Percentiles rank a stretch among this genome's conserved stretches.
Conservation (phyloP, 345 rosid species). For the Abelmoschus esculentus region DNA sequence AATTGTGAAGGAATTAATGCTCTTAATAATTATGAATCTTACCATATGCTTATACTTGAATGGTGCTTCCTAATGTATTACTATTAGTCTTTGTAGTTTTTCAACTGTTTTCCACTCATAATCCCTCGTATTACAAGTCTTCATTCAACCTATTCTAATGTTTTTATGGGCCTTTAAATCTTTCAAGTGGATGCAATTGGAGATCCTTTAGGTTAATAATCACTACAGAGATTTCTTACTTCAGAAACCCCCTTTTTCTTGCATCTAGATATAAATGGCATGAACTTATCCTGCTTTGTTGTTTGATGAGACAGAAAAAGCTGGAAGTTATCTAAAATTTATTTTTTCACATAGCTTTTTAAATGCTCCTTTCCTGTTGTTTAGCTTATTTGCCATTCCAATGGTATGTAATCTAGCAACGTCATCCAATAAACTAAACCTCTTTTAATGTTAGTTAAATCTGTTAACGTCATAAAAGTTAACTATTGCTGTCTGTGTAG, state of each 20-base stretch:
- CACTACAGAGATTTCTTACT: background rate
- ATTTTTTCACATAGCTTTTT: background rate
- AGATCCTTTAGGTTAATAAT: constrained; percentile 4
- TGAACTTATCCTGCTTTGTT: background rate
- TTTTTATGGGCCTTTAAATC: background rate
- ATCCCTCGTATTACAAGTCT: background rate
- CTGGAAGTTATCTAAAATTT: background rate
- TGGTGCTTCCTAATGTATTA: background rate
- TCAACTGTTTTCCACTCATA: background rate
- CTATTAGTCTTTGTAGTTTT: background rate
- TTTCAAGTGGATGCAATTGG: background rate
- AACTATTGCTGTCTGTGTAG: background rate
- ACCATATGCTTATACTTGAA: background rate
- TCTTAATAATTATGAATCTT: constrained; percentile 1
- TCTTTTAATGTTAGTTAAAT: background rate
- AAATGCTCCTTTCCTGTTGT: background rate
- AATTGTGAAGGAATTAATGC: background rate
- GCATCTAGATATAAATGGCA: background rate
- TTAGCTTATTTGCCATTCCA: background rate
- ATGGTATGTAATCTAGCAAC: background rate
- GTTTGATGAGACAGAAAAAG: background rate
- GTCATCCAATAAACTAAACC: background rate
- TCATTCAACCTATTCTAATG: background rate
- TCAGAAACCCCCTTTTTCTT: background rate
- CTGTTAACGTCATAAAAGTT: background rate